Percentiles rank a stretch among this genome's conserved stretches.
Evolutionary conservation across 345 rosid genomes (phyloP).

Genomic region (Populus alba): DNA sequence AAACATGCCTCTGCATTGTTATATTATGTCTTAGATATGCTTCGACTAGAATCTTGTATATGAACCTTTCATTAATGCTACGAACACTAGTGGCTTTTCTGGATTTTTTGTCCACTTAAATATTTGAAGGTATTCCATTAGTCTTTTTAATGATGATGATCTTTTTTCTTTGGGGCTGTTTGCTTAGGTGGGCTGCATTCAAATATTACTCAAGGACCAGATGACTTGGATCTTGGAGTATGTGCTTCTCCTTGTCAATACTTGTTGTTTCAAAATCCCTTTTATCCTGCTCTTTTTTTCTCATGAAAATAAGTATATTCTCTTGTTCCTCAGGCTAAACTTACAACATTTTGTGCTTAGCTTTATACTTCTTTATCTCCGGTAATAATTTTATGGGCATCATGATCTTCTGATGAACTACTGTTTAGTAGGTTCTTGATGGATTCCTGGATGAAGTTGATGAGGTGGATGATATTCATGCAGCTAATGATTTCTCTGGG

Average conservation of each 20-base stretch:
- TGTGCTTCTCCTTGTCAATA: conserved; percentile 29
- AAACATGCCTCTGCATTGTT: neutral
- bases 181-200: conserved; percentile 50
- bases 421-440: conserved; percentile 62
- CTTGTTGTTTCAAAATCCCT: conserved; percentile 5
- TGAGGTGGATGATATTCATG: conserved; percentile 66
- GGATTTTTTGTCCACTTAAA: neutral
- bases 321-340: neutral
- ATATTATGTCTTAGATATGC: neutral
- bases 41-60: neutral
- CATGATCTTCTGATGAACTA: conserved; percentile 14
- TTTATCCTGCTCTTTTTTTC: neutral
- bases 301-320: neutral
- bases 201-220: conserved; percentile 39
- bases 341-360: neutral
- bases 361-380: neutral
- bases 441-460: conserved; percentile 67
- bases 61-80: neutral
- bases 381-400: neutral
- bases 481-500: conserved; percentile 46
- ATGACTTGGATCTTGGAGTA: conserved; percentile 65
- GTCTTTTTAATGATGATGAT: neutral
- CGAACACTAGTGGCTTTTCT: neutral
- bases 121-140: neutral
- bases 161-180: neutral